phyloP scores from a whole-genome alignment of 2,329 filamentous ascomycete genomes.

The Pseudovirgaria hyperparasitica region DNA sequence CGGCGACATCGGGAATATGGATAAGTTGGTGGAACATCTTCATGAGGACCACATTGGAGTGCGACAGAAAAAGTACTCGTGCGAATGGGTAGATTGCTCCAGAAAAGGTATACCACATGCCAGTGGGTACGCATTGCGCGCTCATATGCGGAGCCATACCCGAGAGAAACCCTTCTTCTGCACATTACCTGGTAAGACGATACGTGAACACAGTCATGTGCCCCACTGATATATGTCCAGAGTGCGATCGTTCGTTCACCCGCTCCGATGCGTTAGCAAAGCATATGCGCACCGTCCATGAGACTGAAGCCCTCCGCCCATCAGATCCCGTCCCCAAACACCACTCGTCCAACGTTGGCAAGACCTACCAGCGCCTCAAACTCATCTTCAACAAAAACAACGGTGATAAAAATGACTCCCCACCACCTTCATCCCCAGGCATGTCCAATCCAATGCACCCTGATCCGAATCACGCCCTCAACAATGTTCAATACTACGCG shows the following conservation, averaged over 20 bases:
- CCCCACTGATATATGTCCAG: slow-evolving; percentile 31
- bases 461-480: slow-evolving; percentile 33
- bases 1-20: slow-evolving; percentile 37
- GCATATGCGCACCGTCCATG: slow-evolving; percentile 97
- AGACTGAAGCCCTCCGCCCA: slow-evolving; percentile 83
- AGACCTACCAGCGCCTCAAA: slow-evolving; percentile 32
- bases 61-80: slow-evolving; percentile 93
- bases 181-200: slow-evolving; percentile 64
- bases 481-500: slow-evolving; percentile 46
- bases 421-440: slow-evolving; percentile 18
- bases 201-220: neutral
- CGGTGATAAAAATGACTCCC: slow-evolving; percentile 13
- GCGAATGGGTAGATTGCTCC: slow-evolving; percentile 85
- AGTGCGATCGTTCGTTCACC: slow-evolving; percentile 95
- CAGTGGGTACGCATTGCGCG: slow-evolving; percentile 88
- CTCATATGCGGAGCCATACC: slow-evolving; percentile 95
- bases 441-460: slow-evolving; percentile 9
- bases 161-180: slow-evolving; percentile 98
- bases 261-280: slow-evolving; percentile 91
- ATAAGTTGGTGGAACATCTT: slow-evolving; percentile 37
- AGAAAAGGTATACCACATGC: slow-evolving; percentile 86
- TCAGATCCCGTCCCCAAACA: slow-evolving; percentile 59
- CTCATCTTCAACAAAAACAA: slow-evolving; percentile 26
- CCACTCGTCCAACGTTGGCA: slow-evolving; percentile 31
- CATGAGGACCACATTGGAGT: slow-evolving; percentile 91